Percentiles rank a stretch among this genome's conserved stretches.
These are phyloP conservation scores for Moniliophthora roreri DNA, from an alignment of 1,284 basidiomycete species.

Conservation along the genomic window DNA sequence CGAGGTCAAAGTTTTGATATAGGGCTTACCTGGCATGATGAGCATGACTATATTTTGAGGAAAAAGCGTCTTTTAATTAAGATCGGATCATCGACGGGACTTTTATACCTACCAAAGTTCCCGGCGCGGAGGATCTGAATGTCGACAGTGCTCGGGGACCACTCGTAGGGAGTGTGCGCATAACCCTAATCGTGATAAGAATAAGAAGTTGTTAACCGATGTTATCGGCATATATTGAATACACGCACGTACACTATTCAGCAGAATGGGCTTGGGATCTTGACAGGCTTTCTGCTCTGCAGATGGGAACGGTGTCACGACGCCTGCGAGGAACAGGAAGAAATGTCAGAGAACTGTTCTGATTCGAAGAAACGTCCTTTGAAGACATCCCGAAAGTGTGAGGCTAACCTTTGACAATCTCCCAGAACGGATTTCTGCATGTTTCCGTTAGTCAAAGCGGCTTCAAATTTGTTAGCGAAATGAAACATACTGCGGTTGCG, in stretches of 20 bases:
- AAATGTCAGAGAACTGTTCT: conserved; percentile 10
- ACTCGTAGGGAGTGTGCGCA: conserved; percentile 69
- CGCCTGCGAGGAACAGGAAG: conserved; percentile 35
- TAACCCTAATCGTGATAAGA: conserved; percentile 45
- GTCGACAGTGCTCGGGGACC: conserved; percentile 77
- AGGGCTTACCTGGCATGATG: conserved; percentile 68
- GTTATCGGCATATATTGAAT: conserved; percentile 1
- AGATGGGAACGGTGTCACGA: conserved; percentile 63
- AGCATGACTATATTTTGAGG: conserved; percentile 54
- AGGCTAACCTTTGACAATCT: conserved; percentile 63
- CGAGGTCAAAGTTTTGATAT: not conserved
- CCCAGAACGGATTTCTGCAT: conserved; percentile 78
- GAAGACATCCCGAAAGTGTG: not conserved
- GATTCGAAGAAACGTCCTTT: not conserved
- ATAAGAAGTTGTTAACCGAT: conserved; percentile 4
- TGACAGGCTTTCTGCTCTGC: conserved; percentile 72
- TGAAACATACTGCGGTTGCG: conserved; percentile 46
- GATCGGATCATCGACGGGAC: not conserved
- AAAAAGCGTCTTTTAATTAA: conserved; percentile 2
- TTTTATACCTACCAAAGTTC: conserved; percentile 47
- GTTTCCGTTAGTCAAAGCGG: conserved; percentile 15
- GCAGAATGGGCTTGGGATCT: conserved; percentile 76
- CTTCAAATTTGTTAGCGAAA: conserved; percentile 1
- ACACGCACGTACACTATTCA: conserved; percentile 57
- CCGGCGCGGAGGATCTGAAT: conserved; percentile 82